phyloP scores from a whole-genome alignment of 805 yeast species.

The Saccharomycopsis selenospora region DNA sequence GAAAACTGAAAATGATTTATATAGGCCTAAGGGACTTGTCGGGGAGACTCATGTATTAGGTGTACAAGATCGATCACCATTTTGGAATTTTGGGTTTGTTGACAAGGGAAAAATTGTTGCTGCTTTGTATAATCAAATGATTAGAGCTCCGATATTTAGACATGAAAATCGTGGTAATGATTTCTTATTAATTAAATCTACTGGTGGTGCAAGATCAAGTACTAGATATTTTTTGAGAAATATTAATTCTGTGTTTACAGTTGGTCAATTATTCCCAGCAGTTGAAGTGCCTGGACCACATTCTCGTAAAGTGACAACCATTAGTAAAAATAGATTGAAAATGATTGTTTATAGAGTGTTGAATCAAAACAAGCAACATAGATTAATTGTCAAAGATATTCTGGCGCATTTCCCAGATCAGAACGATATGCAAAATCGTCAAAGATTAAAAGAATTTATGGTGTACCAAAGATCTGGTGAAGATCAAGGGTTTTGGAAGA shows the following conservation, averaged over 20 bases:
- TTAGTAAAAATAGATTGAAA: conserved; percentile 80
- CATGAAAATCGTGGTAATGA: conserved; percentile 78
- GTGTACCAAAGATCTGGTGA: conserved; percentile 91
- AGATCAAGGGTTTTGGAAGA: conserved; percentile 93
- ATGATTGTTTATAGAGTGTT: conserved; percentile 89
- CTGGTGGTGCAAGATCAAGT: conserved; percentile 59
- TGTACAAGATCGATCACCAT: conserved; percentile 93
- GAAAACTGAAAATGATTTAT: conserved; percentile 66
- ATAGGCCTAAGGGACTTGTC: conserved; percentile 78
- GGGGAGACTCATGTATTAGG: conserved; percentile 97
- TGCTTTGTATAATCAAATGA: conserved; percentile 83
- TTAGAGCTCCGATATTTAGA: conserved; percentile 86
- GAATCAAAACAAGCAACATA: conserved; percentile 62
- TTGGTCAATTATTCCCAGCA: conserved; percentile 90
- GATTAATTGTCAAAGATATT: conserved; percentile 81
- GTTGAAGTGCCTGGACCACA: conserved; percentile 97
- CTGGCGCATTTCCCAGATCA: conserved; percentile 93
- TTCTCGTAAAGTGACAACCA: conserved; percentile 89
- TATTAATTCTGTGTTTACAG: conserved; percentile 69
- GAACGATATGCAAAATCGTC: conserved; percentile 95
- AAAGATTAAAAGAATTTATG: conserved; percentile 94
- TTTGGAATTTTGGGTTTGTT: conserved; percentile 97
- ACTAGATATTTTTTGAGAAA: conserved; percentile 62
- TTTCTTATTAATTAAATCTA: conserved; percentile 69
- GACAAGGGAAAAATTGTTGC: conserved; percentile 93